These are phyloP conservation scores for Heteromeles arbutifolia DNA, from an alignment of 306 rosid species.

Conservation along the genomic window DNA sequence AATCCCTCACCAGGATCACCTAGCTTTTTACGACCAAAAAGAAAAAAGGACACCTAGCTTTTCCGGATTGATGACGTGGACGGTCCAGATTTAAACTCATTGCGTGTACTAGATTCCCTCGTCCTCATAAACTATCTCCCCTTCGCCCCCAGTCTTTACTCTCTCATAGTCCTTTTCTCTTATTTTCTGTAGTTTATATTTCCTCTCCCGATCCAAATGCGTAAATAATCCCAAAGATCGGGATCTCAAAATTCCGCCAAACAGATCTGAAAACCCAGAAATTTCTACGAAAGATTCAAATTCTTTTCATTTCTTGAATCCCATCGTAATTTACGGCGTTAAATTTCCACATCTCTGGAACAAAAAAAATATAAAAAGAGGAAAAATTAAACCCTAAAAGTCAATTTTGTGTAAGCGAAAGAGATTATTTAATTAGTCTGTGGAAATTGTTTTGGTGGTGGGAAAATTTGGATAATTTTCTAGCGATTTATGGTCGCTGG, in stretches of 20 bases:
- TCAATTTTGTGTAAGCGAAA: neutral
- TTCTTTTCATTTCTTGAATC: neutral
- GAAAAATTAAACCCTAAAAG: constrained; percentile 16
- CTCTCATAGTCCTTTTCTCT: too few species aligned
- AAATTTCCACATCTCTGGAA: constrained; percentile 14
- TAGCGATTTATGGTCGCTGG: constrained; percentile 47
- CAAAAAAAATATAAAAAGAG: neutral
- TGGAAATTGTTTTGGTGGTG: too few species aligned
- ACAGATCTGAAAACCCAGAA: constrained; percentile 19
- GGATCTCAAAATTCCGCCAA: neutral
- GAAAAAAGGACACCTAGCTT: neutral
- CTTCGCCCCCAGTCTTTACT: neutral
- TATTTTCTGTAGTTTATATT: neutral
- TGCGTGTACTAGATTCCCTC: constrained; percentile 27
- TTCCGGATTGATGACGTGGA: constrained; percentile 65
- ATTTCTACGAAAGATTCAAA: neutral
- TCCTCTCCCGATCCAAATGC: neutral
- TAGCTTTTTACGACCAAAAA: neutral
- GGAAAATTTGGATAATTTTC: neutral
- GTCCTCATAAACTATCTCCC: neutral
- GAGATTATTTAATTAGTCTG: neutral
- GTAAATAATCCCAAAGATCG: neutral
- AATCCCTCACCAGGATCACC: neutral
- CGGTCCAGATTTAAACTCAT: constrained; percentile 49
- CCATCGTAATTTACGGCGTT: neutral